These are phyloP conservation scores for Teratosphaeria viscida DNA, from an alignment of 2,329 filamentous ascomycete species.

Conservation along the genomic window DNA sequence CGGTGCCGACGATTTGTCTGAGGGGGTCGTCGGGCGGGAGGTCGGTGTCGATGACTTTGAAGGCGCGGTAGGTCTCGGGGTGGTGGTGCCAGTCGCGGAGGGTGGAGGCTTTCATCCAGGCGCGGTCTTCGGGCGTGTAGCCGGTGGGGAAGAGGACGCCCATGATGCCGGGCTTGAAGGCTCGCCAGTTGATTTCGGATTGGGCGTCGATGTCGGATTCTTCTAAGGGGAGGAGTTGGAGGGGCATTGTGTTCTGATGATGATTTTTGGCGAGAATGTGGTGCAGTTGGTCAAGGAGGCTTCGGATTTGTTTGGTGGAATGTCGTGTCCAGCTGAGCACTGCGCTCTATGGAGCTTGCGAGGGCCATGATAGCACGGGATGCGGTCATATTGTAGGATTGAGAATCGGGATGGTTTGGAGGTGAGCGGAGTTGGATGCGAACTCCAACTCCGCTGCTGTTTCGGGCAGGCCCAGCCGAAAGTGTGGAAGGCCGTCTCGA, in stretches of 20 bases:
- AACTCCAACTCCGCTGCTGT: not conserved
- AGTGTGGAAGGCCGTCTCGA: not conserved
- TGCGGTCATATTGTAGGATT: not conserved
- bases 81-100: slow-evolving; percentile 7
- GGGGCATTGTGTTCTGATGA: slow-evolving; percentile 14
- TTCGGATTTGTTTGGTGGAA: not conserved
- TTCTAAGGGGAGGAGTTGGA: slow-evolving; percentile 17
- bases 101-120: slow-evolving; percentile 4
- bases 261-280: not conserved
- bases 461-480: not conserved
- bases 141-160: slow-evolving; percentile 22
- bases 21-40: slow-evolving; percentile 13
- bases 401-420: not conserved
- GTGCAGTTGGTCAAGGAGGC: not conserved
- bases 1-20: slow-evolving; percentile 19
- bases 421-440: not conserved
- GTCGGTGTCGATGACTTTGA: slow-evolving; percentile 21
- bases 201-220: slow-evolving; percentile 16
- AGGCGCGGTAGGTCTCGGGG: slow-evolving; percentile 10
- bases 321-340: not conserved
- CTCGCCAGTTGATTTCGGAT: slow-evolving; percentile 12
- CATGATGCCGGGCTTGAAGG: slow-evolving; percentile 20
- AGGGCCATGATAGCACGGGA: not conserved
- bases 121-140: slow-evolving; percentile 7
- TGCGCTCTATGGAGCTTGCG: not conserved